A percentile compares a stretch with the other conserved stretches of the same genome.
Conservation (phyloP, 768 basidiomycete species). For the Termitomyces sp. region DNA sequence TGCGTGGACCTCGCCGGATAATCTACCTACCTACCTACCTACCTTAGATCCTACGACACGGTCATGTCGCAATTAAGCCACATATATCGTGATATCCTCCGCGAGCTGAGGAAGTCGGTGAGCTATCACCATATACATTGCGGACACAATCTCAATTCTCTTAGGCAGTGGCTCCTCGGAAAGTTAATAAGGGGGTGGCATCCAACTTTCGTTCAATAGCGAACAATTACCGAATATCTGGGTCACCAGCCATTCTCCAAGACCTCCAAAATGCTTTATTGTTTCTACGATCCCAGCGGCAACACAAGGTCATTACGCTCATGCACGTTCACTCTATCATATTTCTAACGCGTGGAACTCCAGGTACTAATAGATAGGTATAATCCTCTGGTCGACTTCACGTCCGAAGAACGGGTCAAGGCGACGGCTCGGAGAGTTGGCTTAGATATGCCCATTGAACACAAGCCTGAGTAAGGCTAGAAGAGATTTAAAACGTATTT, state of each 20-base stretch:
- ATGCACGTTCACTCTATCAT: background rate
- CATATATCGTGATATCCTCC: slow-evolving; percentile 48
- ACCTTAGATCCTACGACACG: too few species aligned
- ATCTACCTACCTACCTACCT: too few species aligned
- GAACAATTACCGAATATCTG: slow-evolving; percentile 32
- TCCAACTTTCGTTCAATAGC: slow-evolving; percentile 53
- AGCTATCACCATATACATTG: slow-evolving; percentile 12
- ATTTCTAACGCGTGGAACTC: background rate
- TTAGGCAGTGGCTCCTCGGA: slow-evolving; percentile 29
- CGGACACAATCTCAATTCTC: background rate
- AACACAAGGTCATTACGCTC: slow-evolving; percentile 59
- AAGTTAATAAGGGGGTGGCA: slow-evolving; percentile 39
- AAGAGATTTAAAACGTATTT: background rate
- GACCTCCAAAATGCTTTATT: slow-evolving; percentile 59
- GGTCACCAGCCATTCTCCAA: slow-evolving; percentile 26
- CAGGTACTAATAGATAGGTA: slow-evolving; percentile 83
- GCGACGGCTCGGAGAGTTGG: slow-evolving; percentile 88
- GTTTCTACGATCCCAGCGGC: slow-evolving; percentile 70
- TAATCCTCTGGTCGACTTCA: slow-evolving; percentile 80
- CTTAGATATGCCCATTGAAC: slow-evolving; percentile 69
- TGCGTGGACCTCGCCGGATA: too few species aligned
- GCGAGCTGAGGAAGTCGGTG: slow-evolving; percentile 53
- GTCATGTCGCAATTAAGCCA: slow-evolving; percentile 18
- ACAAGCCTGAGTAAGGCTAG: slow-evolving; percentile 19
- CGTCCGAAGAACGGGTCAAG: slow-evolving; percentile 73